phyloP scores from a whole-genome alignment of 2,329 filamentous ascomycete genomes.

The Coniochaeta hoffmannii region DNA sequence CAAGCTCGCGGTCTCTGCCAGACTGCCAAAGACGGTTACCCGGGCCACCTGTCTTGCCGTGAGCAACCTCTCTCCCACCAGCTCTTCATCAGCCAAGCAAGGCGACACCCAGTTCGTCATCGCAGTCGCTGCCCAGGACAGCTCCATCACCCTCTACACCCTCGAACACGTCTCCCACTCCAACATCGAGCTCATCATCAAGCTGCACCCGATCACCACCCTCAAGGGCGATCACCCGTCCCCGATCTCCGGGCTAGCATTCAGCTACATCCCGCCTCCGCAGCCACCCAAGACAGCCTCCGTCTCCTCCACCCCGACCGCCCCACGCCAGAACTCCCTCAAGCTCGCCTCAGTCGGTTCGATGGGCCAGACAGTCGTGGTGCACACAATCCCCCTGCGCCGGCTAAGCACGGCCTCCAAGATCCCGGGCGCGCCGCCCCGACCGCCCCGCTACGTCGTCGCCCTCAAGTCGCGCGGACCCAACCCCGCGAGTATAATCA shows the following conservation, averaged over 20 bases:
- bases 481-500: slow-evolving; percentile 42
- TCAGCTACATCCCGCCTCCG: slow-evolving; percentile 50
- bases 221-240: slow-evolving; percentile 47
- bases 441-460: slow-evolving; percentile 63
- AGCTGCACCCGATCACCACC: slow-evolving; percentile 44
- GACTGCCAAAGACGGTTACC: slow-evolving; percentile 60
- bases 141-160: slow-evolving; percentile 70
- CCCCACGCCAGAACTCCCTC: slow-evolving; percentile 31
- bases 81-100: slow-evolving; percentile 41
- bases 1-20: slow-evolving; percentile 39
- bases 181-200: slow-evolving; percentile 40
- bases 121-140: slow-evolving; percentile 73
- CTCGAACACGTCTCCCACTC: slow-evolving; percentile 56
- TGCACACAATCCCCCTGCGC: slow-evolving; percentile 70
- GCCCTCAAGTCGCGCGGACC: slow-evolving; percentile 47
- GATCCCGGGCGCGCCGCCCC: slow-evolving; percentile 30
- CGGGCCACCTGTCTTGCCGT: slow-evolving; percentile 75
- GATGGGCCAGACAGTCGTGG: slow-evolving; percentile 69
- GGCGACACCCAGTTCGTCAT: slow-evolving; percentile 70
- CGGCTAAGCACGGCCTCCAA: slow-evolving; percentile 28
- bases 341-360: slow-evolving; percentile 71
- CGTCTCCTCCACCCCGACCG: slow-evolving; percentile 29
- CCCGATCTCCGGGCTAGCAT: slow-evolving; percentile 51
- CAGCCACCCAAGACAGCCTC: slow-evolving; percentile 37
- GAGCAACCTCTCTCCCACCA: slow-evolving; percentile 54